These are phyloP conservation scores for Nakazawaea wickerhamii DNA, from an alignment of 805 yeast species.

Conservation along the genomic window DNA sequence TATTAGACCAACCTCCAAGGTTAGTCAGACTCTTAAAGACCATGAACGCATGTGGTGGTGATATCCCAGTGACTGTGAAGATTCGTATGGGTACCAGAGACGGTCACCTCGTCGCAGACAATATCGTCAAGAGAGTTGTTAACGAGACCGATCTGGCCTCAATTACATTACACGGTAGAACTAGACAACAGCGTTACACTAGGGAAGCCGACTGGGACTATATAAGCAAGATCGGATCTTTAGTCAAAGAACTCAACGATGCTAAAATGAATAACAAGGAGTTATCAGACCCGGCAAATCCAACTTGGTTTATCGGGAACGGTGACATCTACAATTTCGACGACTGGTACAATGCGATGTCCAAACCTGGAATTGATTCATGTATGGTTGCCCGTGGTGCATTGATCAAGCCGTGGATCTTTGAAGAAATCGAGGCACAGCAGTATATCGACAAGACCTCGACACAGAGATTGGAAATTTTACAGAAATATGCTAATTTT, in stretches of 20 bases:
- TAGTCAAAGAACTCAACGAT: slow-evolving; percentile 55
- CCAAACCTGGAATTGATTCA: slow-evolving; percentile 71
- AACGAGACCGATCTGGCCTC: slow-evolving; percentile 82
- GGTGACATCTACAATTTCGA: slow-evolving; percentile 87
- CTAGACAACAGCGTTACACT: slow-evolving; percentile 93
- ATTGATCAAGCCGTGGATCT: slow-evolving; percentile 96
- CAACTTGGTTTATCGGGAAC: slow-evolving; percentile 85
- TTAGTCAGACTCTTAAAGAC: slow-evolving; percentile 73
- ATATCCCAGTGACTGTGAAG: slow-evolving; percentile 86
- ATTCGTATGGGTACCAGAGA: slow-evolving; percentile 89
- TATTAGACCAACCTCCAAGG: slow-evolving; percentile 84
- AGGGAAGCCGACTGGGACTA: slow-evolving; percentile 92
- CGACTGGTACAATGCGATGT: slow-evolving; percentile 78
- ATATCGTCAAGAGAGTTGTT: slow-evolving; percentile 64
- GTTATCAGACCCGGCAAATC: slow-evolving; percentile 41
- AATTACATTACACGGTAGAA: slow-evolving; percentile 91
- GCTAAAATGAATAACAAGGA: slow-evolving; percentile 57
- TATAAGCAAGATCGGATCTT: slow-evolving; percentile 64
- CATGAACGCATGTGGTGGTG: slow-evolving; percentile 87
- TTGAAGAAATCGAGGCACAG: slow-evolving; percentile 86
- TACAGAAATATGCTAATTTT: slow-evolving; percentile 62
- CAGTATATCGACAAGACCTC: slow-evolving; percentile 89
- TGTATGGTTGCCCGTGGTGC: slow-evolving; percentile 99
- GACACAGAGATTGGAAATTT: slow-evolving; percentile 77
- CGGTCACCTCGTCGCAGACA: slow-evolving; percentile 79